Base-by-base conservation (phyloP, 257 asterid species). In the Fraxinus anomala region DNA sequence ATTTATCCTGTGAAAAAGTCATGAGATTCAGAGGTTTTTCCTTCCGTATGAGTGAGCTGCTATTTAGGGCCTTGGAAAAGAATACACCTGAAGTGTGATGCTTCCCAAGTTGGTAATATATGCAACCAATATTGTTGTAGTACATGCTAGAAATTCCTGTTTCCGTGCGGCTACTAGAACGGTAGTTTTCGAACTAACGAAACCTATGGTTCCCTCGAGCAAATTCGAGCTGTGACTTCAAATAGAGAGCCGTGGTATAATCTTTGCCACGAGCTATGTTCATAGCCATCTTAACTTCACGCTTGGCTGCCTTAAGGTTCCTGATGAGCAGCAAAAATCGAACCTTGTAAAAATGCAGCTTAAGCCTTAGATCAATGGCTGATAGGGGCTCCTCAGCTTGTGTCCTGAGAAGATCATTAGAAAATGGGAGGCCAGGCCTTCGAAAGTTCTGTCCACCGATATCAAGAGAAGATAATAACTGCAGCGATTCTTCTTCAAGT, bases 251-350 rank as follows among this genome's bases (percentile, higher is more conserved):
- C 86, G 86, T 66, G 44, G 91, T 82, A 78, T 92, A 82, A 78
- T 94, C 97, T 79, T 89, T 92, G 26, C 90, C 97, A 47, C 91
- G 93, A 19, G 93, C 92, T 59, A 88, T 79, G 83, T 89, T 94
- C 97, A 92, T 92, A 31, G 95, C 97, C 94, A 92, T 81, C 92
- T 92, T 94, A 70, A 90, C 94, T 84, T 92, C 97, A 76, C 97
- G 97, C 83, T 92, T 94, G 44, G 98, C 97, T 76, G 97, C 94
- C 87, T 91, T 91, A 26, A 90, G 92, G 82, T 94, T 92, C 85
- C 94, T 84, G 6, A 91, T 88, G 63, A 91, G 91, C 42, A 92
- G 93, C 75, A 91, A 84, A 83, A 91, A 81, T 5, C 90, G 92
- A 81, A 91, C 96, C 85, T 92, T 94, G 91, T 74, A 92, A 79